Conservation (phyloP, 805 yeast species). For the Spathaspora hagerdaliae region DNA sequence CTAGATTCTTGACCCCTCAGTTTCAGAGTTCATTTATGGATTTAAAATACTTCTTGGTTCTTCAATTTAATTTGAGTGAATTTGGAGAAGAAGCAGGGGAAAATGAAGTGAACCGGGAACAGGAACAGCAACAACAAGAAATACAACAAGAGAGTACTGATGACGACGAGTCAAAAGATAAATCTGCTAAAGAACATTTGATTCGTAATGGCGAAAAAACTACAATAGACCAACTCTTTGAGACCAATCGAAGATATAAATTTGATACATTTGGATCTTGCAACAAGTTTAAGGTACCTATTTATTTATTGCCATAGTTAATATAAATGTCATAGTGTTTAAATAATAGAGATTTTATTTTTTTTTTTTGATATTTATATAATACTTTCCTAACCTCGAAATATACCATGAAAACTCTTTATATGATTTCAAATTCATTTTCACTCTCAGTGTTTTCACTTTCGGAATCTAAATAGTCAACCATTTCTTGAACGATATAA, state of each 20-base stretch:
- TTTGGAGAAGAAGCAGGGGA: conserved; percentile 10
- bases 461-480: no score
- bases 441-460: no score
- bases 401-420: no score
- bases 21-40: conserved; percentile 35
- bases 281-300: conserved; percentile 26
- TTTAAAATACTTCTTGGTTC: conserved; percentile 31
- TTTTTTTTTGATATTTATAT: conserved; percentile 15
- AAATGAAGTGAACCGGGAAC: conserved; percentile 1
- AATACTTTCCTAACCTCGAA: no score
- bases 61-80: conserved; percentile 32
- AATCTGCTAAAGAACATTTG: background rate
- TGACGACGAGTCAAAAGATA: background rate
- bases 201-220: background rate
- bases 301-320: conserved; percentile 14
- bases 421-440: no score
- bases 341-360: no score
- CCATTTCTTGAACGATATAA: no score
- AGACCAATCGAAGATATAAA: conserved; percentile 12
- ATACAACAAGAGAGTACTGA: background rate
- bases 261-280: conserved; percentile 23
- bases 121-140: background rate
- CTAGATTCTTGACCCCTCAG: conserved; percentile 28
- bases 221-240: conserved; percentile 3
- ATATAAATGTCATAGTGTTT: no score